Base-by-base conservation (phyloP, 768 basidiomycete genomes). In the Phlebiopsis flavidoalba region DNA sequence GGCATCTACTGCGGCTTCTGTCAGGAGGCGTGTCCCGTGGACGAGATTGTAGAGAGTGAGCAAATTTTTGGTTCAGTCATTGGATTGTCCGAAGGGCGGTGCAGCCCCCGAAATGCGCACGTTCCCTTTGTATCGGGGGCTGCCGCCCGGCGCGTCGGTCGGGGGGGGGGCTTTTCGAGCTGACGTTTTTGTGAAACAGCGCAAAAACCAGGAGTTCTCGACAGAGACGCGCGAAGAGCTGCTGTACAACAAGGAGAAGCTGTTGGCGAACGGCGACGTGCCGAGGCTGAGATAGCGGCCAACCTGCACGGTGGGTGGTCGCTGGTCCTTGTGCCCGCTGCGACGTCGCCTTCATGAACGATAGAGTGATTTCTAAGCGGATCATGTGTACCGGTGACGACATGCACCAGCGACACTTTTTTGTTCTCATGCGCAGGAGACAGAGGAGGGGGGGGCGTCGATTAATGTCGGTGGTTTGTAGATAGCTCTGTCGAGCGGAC, bases 1-100 rank as follows among this genome's bases (percentile, higher is more conserved):
- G n/a, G n/a, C 77, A 99, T 99, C 70, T 99, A 99, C 80, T 99
- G 97, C 75, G 97, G 97, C 57, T 98, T 98, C 82, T 98, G 97
- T 75, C 96, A 98, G 76, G 97, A 98, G 77, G 97, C 97, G 33
- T 99, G 97, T 73, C 97, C 97, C 1, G 97, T 98, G 60, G 97
- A 98, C 76, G 97, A 97, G 61, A 98, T 99, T 68, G 97, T 99
- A 58, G 97, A 98, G 80, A 96, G 95, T 96, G 71, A 65, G 93
- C 78, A n/a, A n/a, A n/a, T 24, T 50, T 55, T 22, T 40, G 26
- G 19, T 48, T 36, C 24, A 17, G 53, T 46, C 46, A 54, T 31
- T n/a, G n/a, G n/a, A n/a, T n/a, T 48, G 51, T 50, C 56, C 8
- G 43, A 55, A 50, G 52, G 24, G 43, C 57, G 53, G 61, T 57